A percentile compares a stretch with the other conserved stretches of the same genome.
Evolutionary conservation across 2,329 filamentous ascomycete species (phyloP).

Genomic region (Colletotrichum spinosum): DNA sequence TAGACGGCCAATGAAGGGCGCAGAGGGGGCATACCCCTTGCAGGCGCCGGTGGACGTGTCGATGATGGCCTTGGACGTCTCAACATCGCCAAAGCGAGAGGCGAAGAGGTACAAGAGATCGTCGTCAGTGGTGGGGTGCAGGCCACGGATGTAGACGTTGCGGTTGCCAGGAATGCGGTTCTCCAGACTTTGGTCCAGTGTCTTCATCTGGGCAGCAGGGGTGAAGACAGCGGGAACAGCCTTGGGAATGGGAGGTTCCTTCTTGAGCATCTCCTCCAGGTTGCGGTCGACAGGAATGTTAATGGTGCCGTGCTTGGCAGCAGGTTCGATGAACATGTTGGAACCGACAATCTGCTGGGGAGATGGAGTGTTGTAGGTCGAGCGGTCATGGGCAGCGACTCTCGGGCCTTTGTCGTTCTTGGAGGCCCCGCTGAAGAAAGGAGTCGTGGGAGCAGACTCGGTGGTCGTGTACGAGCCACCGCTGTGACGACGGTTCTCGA

Average conservation of each 20-base stretch:
- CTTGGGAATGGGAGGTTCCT: constrained; percentile 85
- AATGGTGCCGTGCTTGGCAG: constrained; percentile 53
- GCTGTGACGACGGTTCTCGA: constrained; percentile 69
- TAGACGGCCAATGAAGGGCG: constrained; percentile 6
- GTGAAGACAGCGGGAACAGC: constrained; percentile 92
- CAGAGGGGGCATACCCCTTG: constrained; percentile 79
- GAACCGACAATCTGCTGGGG: constrained; percentile 66
- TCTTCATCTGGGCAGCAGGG: constrained; percentile 86
- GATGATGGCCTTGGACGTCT: constrained; percentile 98
- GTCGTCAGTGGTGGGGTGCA: constrained; percentile 95
- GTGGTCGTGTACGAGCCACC: constrained; percentile 74
- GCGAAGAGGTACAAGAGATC: constrained; percentile 87
- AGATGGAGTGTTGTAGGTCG: constrained; percentile 75
- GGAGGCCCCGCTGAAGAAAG: constrained; percentile 69
- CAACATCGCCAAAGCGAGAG: constrained; percentile 89
- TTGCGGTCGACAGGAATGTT: constrained; percentile 57
- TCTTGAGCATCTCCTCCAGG: constrained; percentile 74
- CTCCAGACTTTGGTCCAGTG: constrained; percentile 91
- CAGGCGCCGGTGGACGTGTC: constrained; percentile 92
- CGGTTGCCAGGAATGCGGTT: constrained; percentile 92
- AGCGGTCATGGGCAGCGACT: constrained; percentile 70
- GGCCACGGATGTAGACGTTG: constrained; percentile 97
- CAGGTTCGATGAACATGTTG: constrained; percentile 52
- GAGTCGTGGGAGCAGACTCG: constrained; percentile 74
- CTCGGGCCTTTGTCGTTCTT: constrained; percentile 71